phyloP scores from a whole-genome alignment of 495 filamentous ascomycete genomes.

The Aspergillus panamensis region DNA sequence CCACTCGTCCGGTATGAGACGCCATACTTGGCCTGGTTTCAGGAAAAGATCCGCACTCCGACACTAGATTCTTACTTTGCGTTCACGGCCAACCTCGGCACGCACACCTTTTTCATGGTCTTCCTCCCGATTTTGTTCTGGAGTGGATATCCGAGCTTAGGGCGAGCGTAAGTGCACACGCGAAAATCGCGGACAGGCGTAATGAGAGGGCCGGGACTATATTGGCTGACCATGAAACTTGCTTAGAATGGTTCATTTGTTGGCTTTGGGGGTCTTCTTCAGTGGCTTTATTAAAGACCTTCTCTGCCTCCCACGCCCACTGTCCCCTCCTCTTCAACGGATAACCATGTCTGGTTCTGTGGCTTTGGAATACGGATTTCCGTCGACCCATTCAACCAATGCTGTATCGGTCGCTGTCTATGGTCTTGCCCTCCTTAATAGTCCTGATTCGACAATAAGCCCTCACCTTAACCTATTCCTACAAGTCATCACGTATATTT shows the following conservation, averaged over 20 bases:
- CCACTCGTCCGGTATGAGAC: conserved; percentile 93
- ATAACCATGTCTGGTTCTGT: conserved; percentile 97
- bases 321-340: conserved; percentile 87
- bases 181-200: neutral
- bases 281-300: conserved; percentile 93
- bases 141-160: conserved; percentile 79
- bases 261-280: conserved; percentile 87
- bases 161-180: conserved; percentile 64
- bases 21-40: conserved; percentile 82
- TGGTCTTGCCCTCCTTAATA: conserved; percentile 61
- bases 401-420: conserved; percentile 93
- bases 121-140: conserved; percentile 90
- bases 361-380: conserved; percentile 94
- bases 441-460: conserved; percentile 49
- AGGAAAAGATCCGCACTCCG: conserved; percentile 72
- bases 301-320: conserved; percentile 86
- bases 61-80: conserved; percentile 93
- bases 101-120: conserved; percentile 98
- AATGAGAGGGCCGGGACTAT: neutral
- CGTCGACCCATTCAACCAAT: conserved; percentile 95
- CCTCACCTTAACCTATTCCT: conserved; percentile 52
- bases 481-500: conserved; percentile 69
- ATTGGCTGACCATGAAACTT: conserved; percentile 11
- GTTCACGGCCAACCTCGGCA: conserved; percentile 93
- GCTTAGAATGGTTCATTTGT: conserved; percentile 75